Evolutionary conservation across 371 early-diverging fungal species (phyloP), one percentile per base, ranked within the genome.

Genomic region (Encephalitozoon romaleae): DNA sequence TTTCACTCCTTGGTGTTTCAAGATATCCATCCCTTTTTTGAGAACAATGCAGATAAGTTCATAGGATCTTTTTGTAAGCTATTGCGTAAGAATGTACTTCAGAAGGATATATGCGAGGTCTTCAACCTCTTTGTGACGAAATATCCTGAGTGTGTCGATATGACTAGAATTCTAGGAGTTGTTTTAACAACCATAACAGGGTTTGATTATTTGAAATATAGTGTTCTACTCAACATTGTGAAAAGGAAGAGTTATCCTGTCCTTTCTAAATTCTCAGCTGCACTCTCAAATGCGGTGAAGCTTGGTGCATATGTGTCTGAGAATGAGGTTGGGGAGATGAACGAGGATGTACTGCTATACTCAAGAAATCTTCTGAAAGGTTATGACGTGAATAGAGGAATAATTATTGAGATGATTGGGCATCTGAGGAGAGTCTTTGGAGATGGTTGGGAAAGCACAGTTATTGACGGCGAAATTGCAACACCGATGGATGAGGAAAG

Each of bases 11-110:
- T 80, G 32, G 38, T 72, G 1, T 80, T 45, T 38, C 80, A 80
- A 54, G 80, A 80, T 39, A 73, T 80, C 42, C 80, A 80, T 53
- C 72, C 72, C 30, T 80, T 72, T 34, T 80, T 77, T 59, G 80
- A 80, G 63, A 72, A 77, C 21, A 76, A 77, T 45, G 43, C 68
- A 43, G 67, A 54, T 18, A 65, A 47, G 25, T 78, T 78, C 39
- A 21, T 74, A 8, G 45, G 5, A 9, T 42, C 54, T 1, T 68
- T 80, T 23, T 41, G 23, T 23, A 28, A n/a, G 15, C 23, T 73
- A 2, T 72, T 53, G 38, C 54, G 45, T 11, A 28, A 49, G 23
- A 12, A 70, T 23, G 51, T 64, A 1, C 30, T 67, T 12, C 66
- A 55, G 63, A 26, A 28, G 30, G 42, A 53, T 9, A 23, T 80